Conservation (phyloP, 768 basidiomycete genomes). For the Mycena indigotica region DNA sequence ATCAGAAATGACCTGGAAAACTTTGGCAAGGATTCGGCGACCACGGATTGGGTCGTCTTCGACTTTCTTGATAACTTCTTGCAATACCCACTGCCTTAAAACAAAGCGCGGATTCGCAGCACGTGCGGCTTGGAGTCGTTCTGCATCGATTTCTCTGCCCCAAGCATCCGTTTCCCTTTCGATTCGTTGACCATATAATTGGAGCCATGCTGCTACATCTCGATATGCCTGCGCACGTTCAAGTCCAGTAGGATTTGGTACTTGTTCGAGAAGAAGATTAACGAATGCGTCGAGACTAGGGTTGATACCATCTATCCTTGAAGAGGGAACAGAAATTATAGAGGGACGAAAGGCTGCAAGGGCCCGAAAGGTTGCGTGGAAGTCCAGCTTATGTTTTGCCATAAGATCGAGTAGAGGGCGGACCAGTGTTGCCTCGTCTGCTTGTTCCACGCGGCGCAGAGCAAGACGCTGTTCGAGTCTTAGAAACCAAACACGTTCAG, state of each 20-base stretch:
- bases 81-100: constrained; percentile 92
- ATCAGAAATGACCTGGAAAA: constrained; percentile 66
- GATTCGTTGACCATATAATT: constrained; percentile 60
- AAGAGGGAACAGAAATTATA: constrained; percentile 26
- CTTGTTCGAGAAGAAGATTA: constrained; percentile 44
- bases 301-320: constrained; percentile 3
- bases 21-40: constrained; percentile 72
- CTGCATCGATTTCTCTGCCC: constrained; percentile 42
- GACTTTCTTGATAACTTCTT: constrained; percentile 83
- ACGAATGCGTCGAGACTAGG: constrained; percentile 45
- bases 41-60: constrained; percentile 67
- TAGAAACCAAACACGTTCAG: neutral
- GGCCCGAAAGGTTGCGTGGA: constrained; percentile 80
- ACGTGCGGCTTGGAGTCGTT: constrained; percentile 53
- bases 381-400: constrained; percentile 78
- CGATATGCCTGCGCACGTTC: constrained; percentile 47
- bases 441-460: constrained; percentile 53
- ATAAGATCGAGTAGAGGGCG: constrained; percentile 76
- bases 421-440: constrained; percentile 64
- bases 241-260: constrained; percentile 48
- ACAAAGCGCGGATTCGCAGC: constrained; percentile 87
- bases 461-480: constrained; percentile 65
- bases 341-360: constrained; percentile 64
- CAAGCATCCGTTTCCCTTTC: constrained; percentile 43
- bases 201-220: constrained; percentile 68